These are phyloP conservation scores for Pseudoscleropodium purum DNA, from an alignment of 225 moss, liverwort and hornwort genomes.

Conservation along the genomic window DNA sequence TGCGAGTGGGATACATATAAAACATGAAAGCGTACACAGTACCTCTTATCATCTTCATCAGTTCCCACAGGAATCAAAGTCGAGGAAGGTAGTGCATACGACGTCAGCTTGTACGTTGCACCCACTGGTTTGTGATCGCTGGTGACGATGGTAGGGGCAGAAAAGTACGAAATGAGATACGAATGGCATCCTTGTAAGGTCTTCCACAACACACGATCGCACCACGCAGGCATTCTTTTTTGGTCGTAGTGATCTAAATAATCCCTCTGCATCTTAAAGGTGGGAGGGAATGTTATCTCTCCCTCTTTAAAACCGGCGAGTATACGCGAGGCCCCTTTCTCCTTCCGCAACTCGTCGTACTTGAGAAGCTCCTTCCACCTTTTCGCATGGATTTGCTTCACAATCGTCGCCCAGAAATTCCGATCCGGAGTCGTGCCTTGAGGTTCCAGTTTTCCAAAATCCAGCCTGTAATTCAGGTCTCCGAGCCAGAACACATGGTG, in stretches of 20 bases:
- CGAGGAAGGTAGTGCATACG: constrained; percentile 82
- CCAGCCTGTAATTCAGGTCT: constrained; percentile 92
- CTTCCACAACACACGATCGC: constrained; percentile 92
- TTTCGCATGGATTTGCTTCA: constrained; percentile 72
- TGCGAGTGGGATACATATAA: not conserved
- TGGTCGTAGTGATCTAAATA: constrained; percentile 53
- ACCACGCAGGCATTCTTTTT: constrained; percentile 98
- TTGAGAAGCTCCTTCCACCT: constrained; percentile 62
- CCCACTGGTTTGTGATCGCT: constrained; percentile 99
- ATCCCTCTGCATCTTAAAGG: constrained; percentile 92
- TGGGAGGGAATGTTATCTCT: constrained; percentile 87
- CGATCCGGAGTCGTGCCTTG: constrained; percentile 65
- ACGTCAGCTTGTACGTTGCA: constrained; percentile 70
- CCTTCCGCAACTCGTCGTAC: constrained; percentile 80
- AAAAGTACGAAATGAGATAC: constrained; percentile 62
- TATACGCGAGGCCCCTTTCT: constrained; percentile 55
- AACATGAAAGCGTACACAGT: not conserved
- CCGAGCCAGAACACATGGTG: constrained; percentile 99
- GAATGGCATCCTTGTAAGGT: constrained; percentile 80
- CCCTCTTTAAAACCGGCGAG: constrained; percentile 91
- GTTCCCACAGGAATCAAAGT: constrained; percentile 28
- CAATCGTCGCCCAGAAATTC: constrained; percentile 72
- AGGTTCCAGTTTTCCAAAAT: constrained; percentile 50
- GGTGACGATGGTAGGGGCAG: constrained; percentile 70
- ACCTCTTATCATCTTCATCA: constrained; percentile 87